Evolutionary conservation across 768 basidiomycete species (phyloP), one percentile per base, ranked within the genome.

Genomic region (Crucibulum laeve): DNA sequence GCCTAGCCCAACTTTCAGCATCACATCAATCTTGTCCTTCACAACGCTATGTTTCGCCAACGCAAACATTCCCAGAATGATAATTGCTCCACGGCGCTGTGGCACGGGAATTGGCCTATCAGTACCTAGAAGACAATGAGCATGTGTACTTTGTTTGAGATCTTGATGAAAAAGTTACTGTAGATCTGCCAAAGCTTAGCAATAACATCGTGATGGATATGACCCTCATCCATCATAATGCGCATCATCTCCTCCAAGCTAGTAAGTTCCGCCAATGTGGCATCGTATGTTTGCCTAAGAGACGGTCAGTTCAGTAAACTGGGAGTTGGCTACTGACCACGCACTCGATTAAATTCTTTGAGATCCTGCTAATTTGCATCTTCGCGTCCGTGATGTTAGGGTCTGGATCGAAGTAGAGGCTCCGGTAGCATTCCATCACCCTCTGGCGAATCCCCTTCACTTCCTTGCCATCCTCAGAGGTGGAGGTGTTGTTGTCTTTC

Each of bases 291-390:
- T 32, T 87, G 72, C 60, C 95, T 98, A 25, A 26, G 15, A n/a
- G 21, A 30, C 38, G 34, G 25, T 35, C 23, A 46, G 21, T 22
- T 30, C 3, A 44, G 4, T 8, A 28, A 14, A 14, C 40, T 43
- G 15, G 15, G n/a, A 6, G 25, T 15, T 23, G 18, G 38, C 19
- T 43, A 43, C 30, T 23, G 22, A 38, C 40, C 11, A 64, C 82
- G 24, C 43, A 96, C 96, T 96, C 90, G 37, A 99, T 90, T 80
- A 99, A 88, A 58, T 98, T 96, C 70, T 91, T 94, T 4, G 95
- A 80, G 33, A 99, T 96, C 11, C 93, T 73, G 53, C 84, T 94
- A 46, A 96, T 79, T 60, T 96, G 90, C 37, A 83, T 83, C 62
- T 93, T 92, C 1, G 88, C 76, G 8, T 84, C 76, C 51, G 8